Conservation (phyloP, 2,329 filamentous ascomycete species). For the Diaporthe sp. region DNA sequence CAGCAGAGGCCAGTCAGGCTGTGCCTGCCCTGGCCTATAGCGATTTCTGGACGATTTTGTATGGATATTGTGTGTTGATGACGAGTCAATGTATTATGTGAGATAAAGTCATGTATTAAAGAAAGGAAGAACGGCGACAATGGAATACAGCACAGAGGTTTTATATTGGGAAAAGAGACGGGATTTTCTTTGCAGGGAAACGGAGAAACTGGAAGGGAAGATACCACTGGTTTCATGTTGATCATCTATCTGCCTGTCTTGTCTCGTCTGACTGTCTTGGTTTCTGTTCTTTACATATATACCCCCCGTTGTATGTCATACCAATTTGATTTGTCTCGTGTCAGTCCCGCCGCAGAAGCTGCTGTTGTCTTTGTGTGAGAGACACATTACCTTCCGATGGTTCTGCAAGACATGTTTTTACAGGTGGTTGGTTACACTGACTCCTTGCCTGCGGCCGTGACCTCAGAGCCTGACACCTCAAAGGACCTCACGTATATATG, state of each 20-base stretch:
- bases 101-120: not conserved
- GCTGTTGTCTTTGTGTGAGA: too few species aligned
- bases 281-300: not conserved
- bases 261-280: not conserved
- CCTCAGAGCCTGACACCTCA: not conserved
- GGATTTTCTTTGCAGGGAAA: not conserved
- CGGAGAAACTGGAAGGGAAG: not conserved
- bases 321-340: not conserved
- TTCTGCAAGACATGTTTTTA: too few species aligned
- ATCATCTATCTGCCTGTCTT: not conserved
- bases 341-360: not conserved
- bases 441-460: not conserved
- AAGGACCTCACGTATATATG: too few species aligned
- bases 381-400: too few species aligned
- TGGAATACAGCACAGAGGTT: constrained; percentile 5
- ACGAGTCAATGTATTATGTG: not conserved
- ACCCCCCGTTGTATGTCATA: constrained; percentile 5
- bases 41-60: not conserved
- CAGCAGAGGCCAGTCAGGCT: not conserved
- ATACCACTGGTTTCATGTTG: constrained; percentile 20
- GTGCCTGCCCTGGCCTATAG: not conserved
- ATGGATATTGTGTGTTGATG: not conserved
- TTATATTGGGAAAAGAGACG: not conserved
- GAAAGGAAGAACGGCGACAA: not conserved
- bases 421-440: not conserved